Base-by-base conservation (phyloP, 2,329 filamentous ascomycete species). In the Talaromyces pinophilus region DNA sequence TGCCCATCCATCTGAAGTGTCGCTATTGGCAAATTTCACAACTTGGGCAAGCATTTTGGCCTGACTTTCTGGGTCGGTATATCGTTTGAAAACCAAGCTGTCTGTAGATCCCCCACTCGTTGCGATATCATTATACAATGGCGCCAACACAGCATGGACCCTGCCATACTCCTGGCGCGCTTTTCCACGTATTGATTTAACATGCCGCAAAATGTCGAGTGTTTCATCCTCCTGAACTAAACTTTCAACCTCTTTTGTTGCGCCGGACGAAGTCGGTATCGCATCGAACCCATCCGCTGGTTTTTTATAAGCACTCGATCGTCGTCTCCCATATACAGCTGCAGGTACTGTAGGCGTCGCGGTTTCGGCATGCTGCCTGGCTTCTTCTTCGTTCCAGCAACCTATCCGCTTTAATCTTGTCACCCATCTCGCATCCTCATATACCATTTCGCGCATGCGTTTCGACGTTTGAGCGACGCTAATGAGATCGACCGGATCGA, bases 381-480 rank as follows among this genome's bases (percentile, higher is more conserved):
- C 95, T 76, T 97, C 94, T 3, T 82, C 78, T 76, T 99, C 95
- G 74, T 96, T 90, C 95, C 95, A 99, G 71, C 91, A 90, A 1
- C 90, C 92, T 88, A 99, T 97, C 67, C 86, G 88, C 76, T 91
- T 91, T 64, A 99, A 80, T 69, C 92, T 87, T 69, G 92, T 88
- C 46, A 98, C 91, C 95, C 95, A 99, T 81, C 94, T 87, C 60
- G 93, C 92, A 78, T 99, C 95, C 77, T 99, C 95, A 79, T 98
- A 99, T 2, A 97, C 93, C 93, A 99, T 99, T 80, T 99, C 95
- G 75, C 91, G 90, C 85, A 98, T 87, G 68, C 92, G 91, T 75
- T 87, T 90, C 67, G 92, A 97, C 28, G 91, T 89, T 69, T 90
- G 89, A 54, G 95, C 94, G 75, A 92, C 94, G 71, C 88, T 88